Evolutionary conservation across 345 rosid species (phyloP).

Genomic region (Trapa bicornis): DNA sequence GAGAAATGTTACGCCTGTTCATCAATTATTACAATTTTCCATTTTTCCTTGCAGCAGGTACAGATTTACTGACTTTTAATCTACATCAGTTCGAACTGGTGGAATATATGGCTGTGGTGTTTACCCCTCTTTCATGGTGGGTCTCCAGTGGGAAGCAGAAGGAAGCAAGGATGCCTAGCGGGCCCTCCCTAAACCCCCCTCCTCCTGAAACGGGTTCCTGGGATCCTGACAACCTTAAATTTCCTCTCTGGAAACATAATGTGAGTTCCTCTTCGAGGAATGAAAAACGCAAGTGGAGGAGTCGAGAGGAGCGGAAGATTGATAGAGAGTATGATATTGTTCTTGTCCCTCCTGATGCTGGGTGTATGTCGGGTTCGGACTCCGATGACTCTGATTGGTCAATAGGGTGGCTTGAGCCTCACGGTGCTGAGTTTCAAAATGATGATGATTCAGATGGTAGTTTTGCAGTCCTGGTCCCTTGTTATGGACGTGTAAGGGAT

Average conservation of each 20-base stretch:
- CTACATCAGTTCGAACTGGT: background rate
- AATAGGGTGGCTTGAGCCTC: slow-evolving; percentile 75
- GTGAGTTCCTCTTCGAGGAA: slow-evolving; percentile 39
- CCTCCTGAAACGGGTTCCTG: slow-evolving; percentile 27
- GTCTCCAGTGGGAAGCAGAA: slow-evolving; percentile 45
- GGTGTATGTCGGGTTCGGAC: slow-evolving; percentile 63
- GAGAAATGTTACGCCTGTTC: background rate
- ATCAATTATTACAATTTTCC: background rate
- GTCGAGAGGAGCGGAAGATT: slow-evolving; percentile 52
- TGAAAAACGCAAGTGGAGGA: slow-evolving; percentile 52
- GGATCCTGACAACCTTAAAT: slow-evolving; percentile 49
- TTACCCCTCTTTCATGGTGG: slow-evolving; percentile 56
- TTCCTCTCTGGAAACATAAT: slow-evolving; percentile 32
- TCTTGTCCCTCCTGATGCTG: slow-evolving; percentile 73
- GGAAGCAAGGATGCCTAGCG: slow-evolving; percentile 32
- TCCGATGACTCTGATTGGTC: slow-evolving; percentile 67
- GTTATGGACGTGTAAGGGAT: slow-evolving; percentile 37
- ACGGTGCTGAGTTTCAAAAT: slow-evolving; percentile 48
- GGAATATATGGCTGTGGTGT: slow-evolving; percentile 42
- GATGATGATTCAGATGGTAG: slow-evolving; percentile 50
- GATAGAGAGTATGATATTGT: slow-evolving; percentile 62
- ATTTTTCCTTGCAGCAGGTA: slow-evolving; percentile 5
- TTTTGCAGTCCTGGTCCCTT: slow-evolving; percentile 64
- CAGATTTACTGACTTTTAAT: background rate
- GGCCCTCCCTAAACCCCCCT: slow-evolving; percentile 24